Conservation (phyloP, 441 rosid species). For the Euphorbia neoarborescens region DNA sequence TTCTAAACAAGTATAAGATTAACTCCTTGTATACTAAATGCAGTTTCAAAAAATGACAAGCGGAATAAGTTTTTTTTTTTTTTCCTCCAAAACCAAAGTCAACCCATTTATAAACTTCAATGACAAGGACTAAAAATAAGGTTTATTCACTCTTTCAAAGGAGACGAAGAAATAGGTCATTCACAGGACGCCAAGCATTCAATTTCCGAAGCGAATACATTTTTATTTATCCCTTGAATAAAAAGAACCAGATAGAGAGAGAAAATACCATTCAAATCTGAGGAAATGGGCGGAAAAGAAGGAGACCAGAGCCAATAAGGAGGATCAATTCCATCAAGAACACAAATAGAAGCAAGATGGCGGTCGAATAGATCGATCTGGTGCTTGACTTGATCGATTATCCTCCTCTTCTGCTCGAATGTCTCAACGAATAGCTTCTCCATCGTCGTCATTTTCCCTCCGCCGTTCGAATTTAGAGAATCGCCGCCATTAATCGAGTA, state of each 20-base stretch:
- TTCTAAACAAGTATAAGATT: neutral
- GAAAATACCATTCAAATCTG: conserved; percentile 31
- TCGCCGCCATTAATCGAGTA: neutral
- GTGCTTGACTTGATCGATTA: conserved; percentile 55
- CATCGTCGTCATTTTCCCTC: conserved; percentile 29
- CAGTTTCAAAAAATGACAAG: neutral
- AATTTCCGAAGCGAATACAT: neutral
- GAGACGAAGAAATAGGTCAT: neutral
- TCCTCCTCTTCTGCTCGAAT: conserved; percentile 60
- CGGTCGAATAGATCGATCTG: conserved; percentile 55
- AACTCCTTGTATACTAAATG: neutral
- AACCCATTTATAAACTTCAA: neutral
- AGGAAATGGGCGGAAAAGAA: conserved; percentile 24
- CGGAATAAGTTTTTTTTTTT: neutral
- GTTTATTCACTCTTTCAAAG: neutral
- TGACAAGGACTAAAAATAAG: neutral
- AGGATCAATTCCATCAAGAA: conserved; percentile 57
- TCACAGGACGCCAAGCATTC: neutral
- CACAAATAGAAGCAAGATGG: conserved; percentile 59
- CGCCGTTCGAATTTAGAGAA: neutral
- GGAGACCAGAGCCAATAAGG: conserved; percentile 61
- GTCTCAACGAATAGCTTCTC: conserved; percentile 66
- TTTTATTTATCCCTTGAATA: neutral
- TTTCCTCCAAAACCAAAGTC: neutral
- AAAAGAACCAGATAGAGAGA: neutral